Conservation (phyloP, 2,329 filamentous ascomycete genomes). For the Bipolaris zeicola region DNA sequence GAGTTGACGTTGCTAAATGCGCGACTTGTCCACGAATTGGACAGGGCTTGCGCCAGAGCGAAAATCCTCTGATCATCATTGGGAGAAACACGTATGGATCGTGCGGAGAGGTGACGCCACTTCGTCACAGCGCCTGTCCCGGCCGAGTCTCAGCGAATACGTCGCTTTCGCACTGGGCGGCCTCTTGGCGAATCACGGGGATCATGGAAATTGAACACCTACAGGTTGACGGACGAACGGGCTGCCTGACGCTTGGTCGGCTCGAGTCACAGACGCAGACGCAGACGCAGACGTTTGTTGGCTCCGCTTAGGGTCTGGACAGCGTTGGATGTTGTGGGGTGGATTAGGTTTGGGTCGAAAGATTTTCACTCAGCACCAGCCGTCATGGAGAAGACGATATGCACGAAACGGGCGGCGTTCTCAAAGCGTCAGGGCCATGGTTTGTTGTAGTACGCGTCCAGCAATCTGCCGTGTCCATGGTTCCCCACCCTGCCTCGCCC, state of each 20-base stretch:
- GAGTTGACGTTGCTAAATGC: slow-evolving; percentile 24
- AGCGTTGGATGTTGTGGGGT: not conserved
- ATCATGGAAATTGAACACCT: not conserved
- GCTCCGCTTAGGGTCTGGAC: not conserved
- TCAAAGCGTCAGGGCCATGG: not conserved
- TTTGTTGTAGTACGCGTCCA: slow-evolving; percentile 1
- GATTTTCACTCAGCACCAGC: not conserved
- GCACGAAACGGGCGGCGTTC: not conserved
- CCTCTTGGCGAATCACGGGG: slow-evolving; percentile 4
- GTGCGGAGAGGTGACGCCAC: slow-evolving; percentile 26
- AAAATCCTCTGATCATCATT: slow-evolving; percentile 20
- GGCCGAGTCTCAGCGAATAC: slow-evolving; percentile 12
- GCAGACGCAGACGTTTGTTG: not conserved
- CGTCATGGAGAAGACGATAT: not conserved
- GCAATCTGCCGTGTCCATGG: slow-evolving; percentile 2
- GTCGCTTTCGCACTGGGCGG: slow-evolving; percentile 9
- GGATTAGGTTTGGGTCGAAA: not conserved
- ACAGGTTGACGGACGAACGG: not conserved
- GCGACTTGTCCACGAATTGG: slow-evolving; percentile 17
- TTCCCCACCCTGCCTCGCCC: slow-evolving; percentile 6
- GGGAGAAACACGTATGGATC: slow-evolving; percentile 18
- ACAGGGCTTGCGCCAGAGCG: slow-evolving; percentile 18
- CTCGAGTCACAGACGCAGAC: slow-evolving; percentile 5
- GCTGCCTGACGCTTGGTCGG: not conserved
- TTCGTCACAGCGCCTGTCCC: slow-evolving; percentile 17